phyloP scores from a whole-genome alignment of 257 asterid genomes.

The Nicotiana noctiflora region DNA sequence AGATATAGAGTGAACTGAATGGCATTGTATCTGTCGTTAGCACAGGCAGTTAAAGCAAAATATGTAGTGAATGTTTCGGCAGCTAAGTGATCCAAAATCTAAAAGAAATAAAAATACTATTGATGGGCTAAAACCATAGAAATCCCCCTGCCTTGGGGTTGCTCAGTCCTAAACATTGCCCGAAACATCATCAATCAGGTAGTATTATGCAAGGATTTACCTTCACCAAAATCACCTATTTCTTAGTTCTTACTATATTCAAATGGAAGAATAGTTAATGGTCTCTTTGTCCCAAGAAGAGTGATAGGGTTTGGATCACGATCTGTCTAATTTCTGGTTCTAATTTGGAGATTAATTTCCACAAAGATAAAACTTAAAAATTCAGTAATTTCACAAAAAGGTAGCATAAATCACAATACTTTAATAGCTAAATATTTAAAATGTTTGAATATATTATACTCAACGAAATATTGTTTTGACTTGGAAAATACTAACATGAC shows the following conservation, averaged over 20 bases:
- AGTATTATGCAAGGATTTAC: not conserved
- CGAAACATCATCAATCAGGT: not conserved
- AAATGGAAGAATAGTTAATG: not conserved
- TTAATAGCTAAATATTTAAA: not conserved
- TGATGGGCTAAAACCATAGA: conserved; percentile 1
- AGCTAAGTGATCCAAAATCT: not conserved
- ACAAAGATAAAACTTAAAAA: not conserved
- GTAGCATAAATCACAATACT: not conserved
- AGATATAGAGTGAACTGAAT: not conserved
- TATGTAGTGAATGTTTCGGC: not conserved
- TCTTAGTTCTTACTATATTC: not conserved
- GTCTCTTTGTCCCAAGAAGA: not conserved
- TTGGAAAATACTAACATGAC: not conserved
- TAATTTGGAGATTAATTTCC: not conserved
- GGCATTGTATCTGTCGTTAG: not conserved
- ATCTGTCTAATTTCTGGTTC: not conserved
- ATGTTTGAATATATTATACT: not conserved
- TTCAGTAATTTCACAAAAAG: not conserved
- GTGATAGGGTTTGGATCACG: not conserved
- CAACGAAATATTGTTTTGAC: not conserved
- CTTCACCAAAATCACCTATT: not conserved
- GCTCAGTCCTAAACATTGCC: not conserved
- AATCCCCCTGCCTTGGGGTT: not conserved
- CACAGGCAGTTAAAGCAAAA: not conserved
- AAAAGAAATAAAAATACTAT: not conserved